Percentiles rank a stretch among this genome's conserved stretches.
phyloP scores from a whole-genome alignment of 176 grass and related monocot genomes.

The Musa schizocarpa region DNA sequence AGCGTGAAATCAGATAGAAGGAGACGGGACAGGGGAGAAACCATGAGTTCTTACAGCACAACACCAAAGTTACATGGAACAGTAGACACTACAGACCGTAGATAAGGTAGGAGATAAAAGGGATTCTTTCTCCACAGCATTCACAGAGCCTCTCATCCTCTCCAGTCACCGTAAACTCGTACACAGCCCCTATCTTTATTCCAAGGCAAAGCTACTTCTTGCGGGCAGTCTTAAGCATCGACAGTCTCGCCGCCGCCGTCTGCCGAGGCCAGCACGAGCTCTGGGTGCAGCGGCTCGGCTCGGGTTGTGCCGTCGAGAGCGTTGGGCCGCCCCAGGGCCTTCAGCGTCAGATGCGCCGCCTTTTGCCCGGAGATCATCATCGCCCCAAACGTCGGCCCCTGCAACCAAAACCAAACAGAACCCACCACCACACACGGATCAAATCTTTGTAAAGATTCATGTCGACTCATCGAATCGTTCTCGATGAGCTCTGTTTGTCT shows the following conservation, averaged over 20 bases:
- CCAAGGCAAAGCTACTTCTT: background rate
- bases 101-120: too few species aligned
- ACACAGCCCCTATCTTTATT: background rate
- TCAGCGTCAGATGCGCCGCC: conserved; percentile 81
- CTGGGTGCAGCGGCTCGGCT: conserved; percentile 26
- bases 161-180: background rate
- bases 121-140: too few species aligned
- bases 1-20: too few species aligned
- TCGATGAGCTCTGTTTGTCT: background rate
- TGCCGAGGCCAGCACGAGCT: conserved; percentile 63
- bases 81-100: too few species aligned
- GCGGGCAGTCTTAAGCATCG: conserved; percentile 31
- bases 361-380: conserved; percentile 99
- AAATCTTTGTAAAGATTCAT: background rate
- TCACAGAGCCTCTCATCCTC: too few species aligned
- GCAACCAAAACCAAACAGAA: background rate
- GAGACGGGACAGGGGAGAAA: too few species aligned
- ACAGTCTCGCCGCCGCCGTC: conserved; percentile 45
- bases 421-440: background rate
- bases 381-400: conserved; percentile 97
- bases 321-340: conserved; percentile 83
- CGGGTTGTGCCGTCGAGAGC: conserved; percentile 58
- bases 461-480: background rate
- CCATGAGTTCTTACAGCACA: too few species aligned
- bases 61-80: too few species aligned